phyloP scores from a whole-genome alignment of 352 stramenopile genomes.

The Globisporangium middletonii region DNA sequence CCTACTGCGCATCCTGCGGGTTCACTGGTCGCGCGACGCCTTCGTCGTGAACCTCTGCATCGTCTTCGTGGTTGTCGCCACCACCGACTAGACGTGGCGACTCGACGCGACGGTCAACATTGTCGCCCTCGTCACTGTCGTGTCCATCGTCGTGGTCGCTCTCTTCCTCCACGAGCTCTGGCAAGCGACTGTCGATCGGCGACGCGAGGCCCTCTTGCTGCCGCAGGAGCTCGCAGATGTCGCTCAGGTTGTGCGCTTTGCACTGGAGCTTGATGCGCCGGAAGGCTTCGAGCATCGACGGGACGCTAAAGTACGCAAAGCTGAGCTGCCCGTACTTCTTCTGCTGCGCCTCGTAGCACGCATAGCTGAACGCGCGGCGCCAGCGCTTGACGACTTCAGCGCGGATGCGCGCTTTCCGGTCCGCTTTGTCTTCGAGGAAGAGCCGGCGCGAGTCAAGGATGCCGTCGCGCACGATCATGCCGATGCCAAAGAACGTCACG shows the following conservation, averaged over 20 bases:
- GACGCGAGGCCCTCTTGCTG: constrained; percentile 13
- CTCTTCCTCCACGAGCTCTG: constrained; percentile 22
- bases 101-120: not conserved
- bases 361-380: constrained; percentile 50
- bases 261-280: constrained; percentile 24
- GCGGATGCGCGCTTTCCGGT: constrained; percentile 34
- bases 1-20: constrained; percentile 5
- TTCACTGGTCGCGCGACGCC: not conserved
- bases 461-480: constrained; percentile 56
- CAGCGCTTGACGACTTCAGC: constrained; percentile 33
- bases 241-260: constrained; percentile 8
- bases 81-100: too few species aligned
- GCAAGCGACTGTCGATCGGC: constrained; percentile 13
- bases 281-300: constrained; percentile 48
- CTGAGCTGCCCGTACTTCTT: constrained; percentile 29
- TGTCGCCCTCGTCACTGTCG: not conserved
- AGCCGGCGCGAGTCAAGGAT: constrained; percentile 36
- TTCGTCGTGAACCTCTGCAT: not conserved
- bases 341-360: constrained; percentile 44
- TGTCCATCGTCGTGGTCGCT: constrained; percentile 6
- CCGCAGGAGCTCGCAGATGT: constrained; percentile 14
- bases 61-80: too few species aligned
- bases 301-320: constrained; percentile 40
- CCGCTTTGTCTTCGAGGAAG: constrained; percentile 30
- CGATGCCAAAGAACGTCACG: constrained; percentile 55